Conservation (phyloP, 2,329 filamentous ascomycete species). For the Diaporthe nobilis region DNA sequence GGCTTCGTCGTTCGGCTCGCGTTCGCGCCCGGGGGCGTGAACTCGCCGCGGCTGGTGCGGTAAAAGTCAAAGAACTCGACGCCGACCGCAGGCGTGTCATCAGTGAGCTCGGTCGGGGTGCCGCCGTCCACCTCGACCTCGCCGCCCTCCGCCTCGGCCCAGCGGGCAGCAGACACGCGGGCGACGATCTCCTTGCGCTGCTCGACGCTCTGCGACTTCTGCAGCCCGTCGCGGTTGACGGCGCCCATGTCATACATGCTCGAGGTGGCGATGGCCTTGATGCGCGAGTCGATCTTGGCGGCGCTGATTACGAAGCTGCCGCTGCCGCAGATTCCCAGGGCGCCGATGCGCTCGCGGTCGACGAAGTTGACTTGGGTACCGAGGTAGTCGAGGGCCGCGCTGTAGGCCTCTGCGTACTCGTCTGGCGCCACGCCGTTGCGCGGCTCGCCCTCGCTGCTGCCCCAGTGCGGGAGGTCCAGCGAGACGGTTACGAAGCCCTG, state of each 20-base stretch:
- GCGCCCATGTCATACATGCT: constrained; percentile 23
- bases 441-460: background rate
- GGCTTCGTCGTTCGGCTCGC: background rate
- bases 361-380: background rate
- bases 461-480: constrained; percentile 12
- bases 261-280: constrained; percentile 9
- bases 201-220: background rate
- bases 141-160: background rate
- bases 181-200: background rate
- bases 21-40: background rate
- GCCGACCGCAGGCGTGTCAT: background rate
- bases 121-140: background rate
- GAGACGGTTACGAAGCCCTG: constrained; percentile 12
- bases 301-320: constrained; percentile 13
- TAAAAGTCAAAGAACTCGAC: constrained; percentile 19
- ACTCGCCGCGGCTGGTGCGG: constrained; percentile 12
- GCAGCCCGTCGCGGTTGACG: background rate
- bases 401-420: constrained; percentile 13
- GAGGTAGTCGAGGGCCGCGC: constrained; percentile 4
- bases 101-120: background rate
- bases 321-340: constrained; percentile 11
- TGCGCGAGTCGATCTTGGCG: constrained; percentile 9
- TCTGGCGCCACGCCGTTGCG: background rate
- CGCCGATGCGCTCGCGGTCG: constrained; percentile 24
- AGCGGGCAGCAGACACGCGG: background rate